Percentiles rank a stretch among this genome's conserved stretches.
These are phyloP conservation scores for Phellopilus nigrolimitatus DNA, from an alignment of 1,284 basidiomycete species.

Conservation along the genomic window DNA sequence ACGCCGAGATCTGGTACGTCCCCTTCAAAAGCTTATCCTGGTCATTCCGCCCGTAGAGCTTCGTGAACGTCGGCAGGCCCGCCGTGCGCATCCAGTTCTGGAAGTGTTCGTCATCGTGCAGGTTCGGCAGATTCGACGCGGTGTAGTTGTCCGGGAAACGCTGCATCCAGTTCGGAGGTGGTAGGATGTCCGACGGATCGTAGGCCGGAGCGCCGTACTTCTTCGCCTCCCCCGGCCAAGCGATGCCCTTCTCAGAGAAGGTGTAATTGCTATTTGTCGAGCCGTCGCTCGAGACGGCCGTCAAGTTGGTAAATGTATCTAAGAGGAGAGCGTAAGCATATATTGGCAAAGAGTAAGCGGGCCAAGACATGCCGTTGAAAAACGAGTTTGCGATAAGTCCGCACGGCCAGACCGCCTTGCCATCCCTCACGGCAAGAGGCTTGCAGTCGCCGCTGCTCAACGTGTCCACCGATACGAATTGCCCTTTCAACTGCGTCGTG, in stretches of 20 bases:
- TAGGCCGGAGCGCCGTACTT: conserved; percentile 77
- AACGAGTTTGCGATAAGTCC: conserved; percentile 97
- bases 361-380: conserved; percentile 76
- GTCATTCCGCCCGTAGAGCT: conserved; percentile 92
- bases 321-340: background rate
- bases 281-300: conserved; percentile 44
- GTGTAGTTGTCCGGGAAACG: conserved; percentile 81
- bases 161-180: conserved; percentile 88
- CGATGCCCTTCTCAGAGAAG: conserved; percentile 81
- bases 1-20: conserved; percentile 72
- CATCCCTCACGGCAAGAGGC: conserved; percentile 62
- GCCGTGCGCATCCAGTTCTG: conserved; percentile 99
- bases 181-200: conserved; percentile 61
- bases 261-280: conserved; percentile 50
- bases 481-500: conserved; percentile 81
- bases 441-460: conserved; percentile 83
- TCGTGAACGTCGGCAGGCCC: conserved; percentile 94
- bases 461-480: conserved; percentile 46
- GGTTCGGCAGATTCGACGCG: conserved; percentile 60
- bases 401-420: conserved; percentile 83
- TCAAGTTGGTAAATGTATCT: conserved; percentile 79
- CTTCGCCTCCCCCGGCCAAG: conserved; percentile 91
- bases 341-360: conserved; percentile 3
- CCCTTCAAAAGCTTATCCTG: conserved; percentile 68
- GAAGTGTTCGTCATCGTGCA: conserved; percentile 86